These are phyloP conservation scores for Clonostachys solani DNA, from an alignment of 2,329 filamentous ascomycete genomes.

Conservation along the genomic window DNA sequence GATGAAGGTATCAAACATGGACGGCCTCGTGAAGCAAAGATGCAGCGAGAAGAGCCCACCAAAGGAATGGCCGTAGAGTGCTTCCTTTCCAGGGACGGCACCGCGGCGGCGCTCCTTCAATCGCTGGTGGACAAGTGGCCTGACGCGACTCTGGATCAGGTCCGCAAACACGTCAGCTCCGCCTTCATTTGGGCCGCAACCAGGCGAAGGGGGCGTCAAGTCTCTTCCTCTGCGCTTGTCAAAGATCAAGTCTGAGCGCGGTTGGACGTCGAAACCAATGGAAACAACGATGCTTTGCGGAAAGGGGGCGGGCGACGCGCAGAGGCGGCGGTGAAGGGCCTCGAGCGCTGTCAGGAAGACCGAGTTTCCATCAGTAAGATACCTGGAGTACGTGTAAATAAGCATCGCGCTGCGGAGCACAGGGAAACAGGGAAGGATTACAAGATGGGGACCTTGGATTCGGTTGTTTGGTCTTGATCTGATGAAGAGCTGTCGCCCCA, in stretches of 20 bases:
- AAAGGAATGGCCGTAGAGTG: slow-evolving; percentile 43
- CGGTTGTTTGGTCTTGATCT: too few relatives aligned
- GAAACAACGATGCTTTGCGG: slow-evolving; percentile 18
- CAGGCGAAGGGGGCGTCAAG: slow-evolving; percentile 16
- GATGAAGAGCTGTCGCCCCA: too few relatives aligned
- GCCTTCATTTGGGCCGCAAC: slow-evolving; percentile 14
- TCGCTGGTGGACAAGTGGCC: slow-evolving; percentile 18
- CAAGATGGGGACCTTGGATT: too few relatives aligned
- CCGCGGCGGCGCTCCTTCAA: slow-evolving; percentile 23
- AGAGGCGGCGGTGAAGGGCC: slow-evolving; percentile 14
- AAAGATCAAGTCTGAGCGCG: slow-evolving; percentile 17
- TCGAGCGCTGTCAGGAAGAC: slow-evolving; percentile 26
- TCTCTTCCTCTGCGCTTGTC: slow-evolving; percentile 19
- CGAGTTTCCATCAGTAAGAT: slow-evolving; percentile 26
- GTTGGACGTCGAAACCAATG: slow-evolving; percentile 17
- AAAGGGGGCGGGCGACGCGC: slow-evolving; percentile 12
- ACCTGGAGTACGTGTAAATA: slow-evolving; percentile 10
- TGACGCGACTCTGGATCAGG: slow-evolving; percentile 33
- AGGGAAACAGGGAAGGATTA: too few relatives aligned
- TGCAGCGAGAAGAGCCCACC: slow-evolving; percentile 42
- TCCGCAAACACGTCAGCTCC: slow-evolving; percentile 38
- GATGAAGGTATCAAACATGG: slow-evolving; percentile 36
- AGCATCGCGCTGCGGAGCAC: too few relatives aligned
- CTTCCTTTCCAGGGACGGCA: slow-evolving; percentile 7
- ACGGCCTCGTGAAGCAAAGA: slow-evolving; percentile 30